These are phyloP conservation scores for Harringtonia aguacate DNA, from an alignment of 2,329 filamentous ascomycete genomes.

Conservation along the genomic window DNA sequence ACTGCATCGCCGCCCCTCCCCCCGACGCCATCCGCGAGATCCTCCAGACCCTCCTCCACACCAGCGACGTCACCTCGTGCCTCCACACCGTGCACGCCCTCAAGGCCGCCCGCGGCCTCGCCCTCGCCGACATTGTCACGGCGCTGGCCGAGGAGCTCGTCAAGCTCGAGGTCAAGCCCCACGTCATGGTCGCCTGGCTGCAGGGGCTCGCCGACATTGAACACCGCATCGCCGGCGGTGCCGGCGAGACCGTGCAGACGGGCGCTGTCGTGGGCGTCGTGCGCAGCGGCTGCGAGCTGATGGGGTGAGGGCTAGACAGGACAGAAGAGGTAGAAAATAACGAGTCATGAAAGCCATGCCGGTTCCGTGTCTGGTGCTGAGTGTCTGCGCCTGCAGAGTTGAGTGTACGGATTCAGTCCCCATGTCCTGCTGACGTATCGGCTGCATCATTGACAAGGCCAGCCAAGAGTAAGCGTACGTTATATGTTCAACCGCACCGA, in stretches of 20 bases:
- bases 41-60: constrained; percentile 70
- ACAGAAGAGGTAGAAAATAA: too few species aligned
- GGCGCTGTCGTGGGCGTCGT: constrained; percentile 87
- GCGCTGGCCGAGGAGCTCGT: constrained; percentile 72
- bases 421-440: too few species aligned
- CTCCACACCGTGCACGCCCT: constrained; percentile 79
- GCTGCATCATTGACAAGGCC: too few species aligned
- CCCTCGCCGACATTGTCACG: constrained; percentile 87
- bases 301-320: too few species aligned
- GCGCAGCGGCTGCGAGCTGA: constrained; percentile 72
- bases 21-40: constrained; percentile 82
- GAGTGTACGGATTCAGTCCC: too few species aligned
- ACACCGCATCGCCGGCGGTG: constrained; percentile 79
- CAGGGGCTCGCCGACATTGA: constrained; percentile 88
- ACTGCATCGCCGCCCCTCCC: constrained; percentile 91
- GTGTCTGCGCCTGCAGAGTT: too few species aligned
- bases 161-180: constrained; percentile 71
- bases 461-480: too few species aligned
- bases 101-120: constrained; percentile 76
- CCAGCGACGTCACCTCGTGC: constrained; percentile 80
- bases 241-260: constrained; percentile 80
- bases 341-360: background rate
- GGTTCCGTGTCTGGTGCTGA: too few species aligned
- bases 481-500: too few species aligned
- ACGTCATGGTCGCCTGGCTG: constrained; percentile 85